These are phyloP conservation scores for Blastomyces parvus DNA, from an alignment of 2,329 filamentous ascomycete genomes.

Conservation along the genomic window DNA sequence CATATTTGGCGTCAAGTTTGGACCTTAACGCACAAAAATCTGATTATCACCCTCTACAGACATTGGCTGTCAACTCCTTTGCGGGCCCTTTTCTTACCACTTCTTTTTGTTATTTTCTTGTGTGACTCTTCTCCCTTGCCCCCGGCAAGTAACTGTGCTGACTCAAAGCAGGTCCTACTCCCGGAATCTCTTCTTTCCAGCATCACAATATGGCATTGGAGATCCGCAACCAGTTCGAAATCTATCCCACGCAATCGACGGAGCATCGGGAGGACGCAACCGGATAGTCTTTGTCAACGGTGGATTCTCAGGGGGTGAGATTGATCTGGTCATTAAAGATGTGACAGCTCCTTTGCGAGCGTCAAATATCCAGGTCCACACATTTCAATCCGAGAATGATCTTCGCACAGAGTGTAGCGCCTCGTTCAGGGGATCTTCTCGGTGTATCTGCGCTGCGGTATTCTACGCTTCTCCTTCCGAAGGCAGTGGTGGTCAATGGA, in stretches of 20 bases:
- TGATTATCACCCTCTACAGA: slow-evolving; percentile 45
- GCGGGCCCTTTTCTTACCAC: slow-evolving; percentile 47
- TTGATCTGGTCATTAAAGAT: slow-evolving; percentile 58
- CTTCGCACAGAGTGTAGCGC: slow-evolving; percentile 56
- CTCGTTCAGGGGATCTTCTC: slow-evolving; percentile 56
- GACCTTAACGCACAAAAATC: slow-evolving; percentile 50
- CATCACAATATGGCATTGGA: slow-evolving; percentile 65
- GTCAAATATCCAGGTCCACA: slow-evolving; percentile 31
- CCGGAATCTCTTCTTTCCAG: slow-evolving; percentile 73
- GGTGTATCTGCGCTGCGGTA: slow-evolving; percentile 63
- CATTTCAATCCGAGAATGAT: slow-evolving; percentile 29
- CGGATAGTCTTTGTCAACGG: slow-evolving; percentile 73
- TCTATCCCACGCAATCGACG: slow-evolving; percentile 53
- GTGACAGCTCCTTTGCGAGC: slow-evolving; percentile 50
- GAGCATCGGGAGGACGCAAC: slow-evolving; percentile 50
- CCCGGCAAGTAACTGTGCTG: neutral
- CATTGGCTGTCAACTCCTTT: slow-evolving; percentile 46
- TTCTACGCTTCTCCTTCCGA: slow-evolving; percentile 68
- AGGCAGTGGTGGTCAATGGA: slow-evolving; percentile 61
- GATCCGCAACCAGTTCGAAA: slow-evolving; percentile 51
- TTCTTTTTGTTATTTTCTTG: slow-evolving; percentile 43
- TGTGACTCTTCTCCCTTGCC: slow-evolving; percentile 11
- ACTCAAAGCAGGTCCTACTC: slow-evolving; percentile 49
- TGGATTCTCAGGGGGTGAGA: slow-evolving; percentile 57
- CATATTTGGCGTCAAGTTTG: slow-evolving; percentile 38